These are phyloP conservation scores for Silybum marianum DNA, from an alignment of 129 eudicot species.

Conservation along the genomic window DNA sequence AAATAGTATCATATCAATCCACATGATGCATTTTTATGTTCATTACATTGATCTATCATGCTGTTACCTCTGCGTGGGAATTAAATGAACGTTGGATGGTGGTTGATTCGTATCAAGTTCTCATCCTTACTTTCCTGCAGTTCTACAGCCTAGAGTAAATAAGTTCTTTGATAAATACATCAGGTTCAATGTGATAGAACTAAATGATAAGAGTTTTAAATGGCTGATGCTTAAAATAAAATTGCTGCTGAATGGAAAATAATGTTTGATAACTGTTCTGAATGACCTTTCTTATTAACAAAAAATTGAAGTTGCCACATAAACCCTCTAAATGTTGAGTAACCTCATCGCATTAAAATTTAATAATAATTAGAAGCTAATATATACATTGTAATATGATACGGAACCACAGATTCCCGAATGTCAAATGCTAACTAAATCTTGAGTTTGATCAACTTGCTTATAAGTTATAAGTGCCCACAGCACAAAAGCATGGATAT, in stretches of 20 bases:
- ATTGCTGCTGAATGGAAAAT: neutral
- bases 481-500: neutral
- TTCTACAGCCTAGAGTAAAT: neutral
- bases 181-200: too few species aligned
- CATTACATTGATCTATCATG: constrained; percentile 10
- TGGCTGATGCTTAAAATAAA: too few species aligned
- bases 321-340: constrained; percentile 13
- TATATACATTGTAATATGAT: neutral
- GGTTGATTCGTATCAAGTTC: neutral
- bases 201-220: too few species aligned
- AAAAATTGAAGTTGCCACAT: neutral
- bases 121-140: neutral
- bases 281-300: constrained; percentile 1
- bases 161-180: neutral
- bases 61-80: neutral
- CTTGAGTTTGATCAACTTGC: constrained; percentile 2
- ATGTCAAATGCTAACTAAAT: neutral
- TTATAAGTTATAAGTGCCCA: neutral
- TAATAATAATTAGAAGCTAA: neutral
- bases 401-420: neutral
- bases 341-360: neutral
- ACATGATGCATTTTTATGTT: constrained; percentile 11
- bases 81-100: constrained; percentile 5
- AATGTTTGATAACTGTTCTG: too few species aligned
- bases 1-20: too few species aligned